These are phyloP conservation scores for Lachnellula arida DNA, from an alignment of 2,329 filamentous ascomycete species.

Conservation along the genomic window DNA sequence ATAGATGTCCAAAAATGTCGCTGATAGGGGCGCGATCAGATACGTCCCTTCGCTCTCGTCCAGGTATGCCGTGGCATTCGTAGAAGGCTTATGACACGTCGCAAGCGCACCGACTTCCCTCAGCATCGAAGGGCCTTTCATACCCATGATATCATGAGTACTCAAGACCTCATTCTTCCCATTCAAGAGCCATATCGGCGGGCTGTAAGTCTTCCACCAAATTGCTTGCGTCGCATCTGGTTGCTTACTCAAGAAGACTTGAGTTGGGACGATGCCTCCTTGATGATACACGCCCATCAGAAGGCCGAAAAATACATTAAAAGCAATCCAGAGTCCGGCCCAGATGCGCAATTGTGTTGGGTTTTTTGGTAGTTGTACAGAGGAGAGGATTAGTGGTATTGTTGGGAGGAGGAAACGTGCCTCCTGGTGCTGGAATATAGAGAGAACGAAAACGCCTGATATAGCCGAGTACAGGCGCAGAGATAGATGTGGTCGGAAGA, in stretches of 20 bases:
- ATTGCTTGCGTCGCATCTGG: conserved; percentile 58
- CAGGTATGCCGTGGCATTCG: conserved; percentile 49
- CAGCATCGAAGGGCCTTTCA: conserved; percentile 57
- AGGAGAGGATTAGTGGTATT: conserved; percentile 72
- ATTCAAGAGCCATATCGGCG: conserved; percentile 74
- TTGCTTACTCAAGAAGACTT: conserved; percentile 68
- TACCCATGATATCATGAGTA: conserved; percentile 71
- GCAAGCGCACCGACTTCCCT: conserved; percentile 53
- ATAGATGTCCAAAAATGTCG: conserved; percentile 63
- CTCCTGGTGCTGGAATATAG: conserved; percentile 74
- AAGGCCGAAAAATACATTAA: conserved; percentile 63
- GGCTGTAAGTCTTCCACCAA: conserved; percentile 86
- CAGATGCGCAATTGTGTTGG: conserved; percentile 47
- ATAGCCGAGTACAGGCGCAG: conserved; percentile 68
- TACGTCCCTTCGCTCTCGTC: conserved; percentile 62
- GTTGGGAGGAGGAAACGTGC: conserved; percentile 73
- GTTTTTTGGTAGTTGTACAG: conserved; percentile 59
- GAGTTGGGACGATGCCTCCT: conserved; percentile 70
- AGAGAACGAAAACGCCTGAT: conserved; percentile 65
- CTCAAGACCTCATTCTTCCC: conserved; percentile 68
- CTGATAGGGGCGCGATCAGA: conserved; percentile 69
- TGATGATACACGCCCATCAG: conserved; percentile 82
- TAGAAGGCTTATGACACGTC: conserved; percentile 56
- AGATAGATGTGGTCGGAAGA: conserved; percentile 52
- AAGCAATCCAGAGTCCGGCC: conserved; percentile 60